Conservation (phyloP, 345 rosid species). For the Linum usitatissimum region DNA sequence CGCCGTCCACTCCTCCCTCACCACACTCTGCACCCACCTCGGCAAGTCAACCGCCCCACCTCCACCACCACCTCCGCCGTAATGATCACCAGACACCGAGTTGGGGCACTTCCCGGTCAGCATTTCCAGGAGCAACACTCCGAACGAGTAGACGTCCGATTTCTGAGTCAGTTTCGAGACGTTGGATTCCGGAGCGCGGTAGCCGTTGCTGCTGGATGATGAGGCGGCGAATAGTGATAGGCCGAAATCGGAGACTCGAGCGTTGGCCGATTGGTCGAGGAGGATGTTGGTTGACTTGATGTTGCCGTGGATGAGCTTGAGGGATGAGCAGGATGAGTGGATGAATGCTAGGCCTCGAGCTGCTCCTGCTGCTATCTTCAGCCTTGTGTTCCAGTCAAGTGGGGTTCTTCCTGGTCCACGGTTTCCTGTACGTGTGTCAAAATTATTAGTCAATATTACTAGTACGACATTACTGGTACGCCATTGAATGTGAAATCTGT, state of each 20-base stretch:
- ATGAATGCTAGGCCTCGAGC: slow-evolving; percentile 72
- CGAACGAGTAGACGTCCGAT: slow-evolving; percentile 73
- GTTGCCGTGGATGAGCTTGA: slow-evolving; percentile 75
- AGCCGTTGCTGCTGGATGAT: slow-evolving; percentile 49
- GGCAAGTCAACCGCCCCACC: slow-evolving; percentile 51
- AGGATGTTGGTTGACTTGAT: slow-evolving; percentile 78
- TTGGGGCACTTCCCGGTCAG: slow-evolving; percentile 78
- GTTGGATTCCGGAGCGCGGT: slow-evolving; percentile 56
- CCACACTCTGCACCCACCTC: slow-evolving; percentile 70
- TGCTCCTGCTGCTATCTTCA: slow-evolving; percentile 68
- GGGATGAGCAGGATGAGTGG: slow-evolving; percentile 59
- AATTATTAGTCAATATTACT: neutral
- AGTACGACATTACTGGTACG: too few relatives aligned
- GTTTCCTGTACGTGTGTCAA: slow-evolving; percentile 36
- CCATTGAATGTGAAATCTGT: too few relatives aligned
- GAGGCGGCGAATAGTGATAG: slow-evolving; percentile 42
- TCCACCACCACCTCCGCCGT: slow-evolving; percentile 32
- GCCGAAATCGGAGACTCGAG: slow-evolving; percentile 64
- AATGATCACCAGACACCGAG: slow-evolving; percentile 21
- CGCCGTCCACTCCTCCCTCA: slow-evolving; percentile 84
- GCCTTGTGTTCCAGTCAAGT: slow-evolving; percentile 76
- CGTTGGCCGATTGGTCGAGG: slow-evolving; percentile 49
- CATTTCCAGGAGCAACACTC: slow-evolving; percentile 61
- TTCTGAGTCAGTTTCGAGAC: slow-evolving; percentile 46
- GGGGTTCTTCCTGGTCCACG: slow-evolving; percentile 89